phyloP scores from a whole-genome alignment of 169 alveolate genomes.

The Blepharisma undulans region DNA sequence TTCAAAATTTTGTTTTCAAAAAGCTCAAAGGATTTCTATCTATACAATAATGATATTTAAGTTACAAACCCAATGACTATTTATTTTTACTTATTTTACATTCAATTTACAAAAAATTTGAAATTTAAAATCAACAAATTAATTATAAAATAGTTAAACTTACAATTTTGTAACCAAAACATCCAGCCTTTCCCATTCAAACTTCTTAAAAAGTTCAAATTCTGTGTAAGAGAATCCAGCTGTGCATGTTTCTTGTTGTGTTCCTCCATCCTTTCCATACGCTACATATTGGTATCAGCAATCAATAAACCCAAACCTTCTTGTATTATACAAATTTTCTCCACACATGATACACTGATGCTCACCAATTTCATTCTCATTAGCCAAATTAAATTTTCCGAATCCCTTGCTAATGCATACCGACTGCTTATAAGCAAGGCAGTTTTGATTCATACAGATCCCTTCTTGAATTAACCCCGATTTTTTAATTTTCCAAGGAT shows the following conservation, averaged over 20 bases:
- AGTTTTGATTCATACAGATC: background rate
- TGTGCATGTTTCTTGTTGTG: background rate
- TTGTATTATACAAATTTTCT: background rate
- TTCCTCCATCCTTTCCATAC: background rate
- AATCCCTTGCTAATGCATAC: conserved; percentile 20
- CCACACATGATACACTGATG: background rate
- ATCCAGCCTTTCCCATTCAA: background rate
- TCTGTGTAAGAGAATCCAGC: background rate
- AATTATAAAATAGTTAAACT: too few species aligned
- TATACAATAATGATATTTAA: too few species aligned
- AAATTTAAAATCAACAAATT: background rate
- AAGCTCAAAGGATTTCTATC: too few species aligned
- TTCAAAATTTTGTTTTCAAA: too few species aligned
- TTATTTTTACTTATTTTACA: too few species aligned
- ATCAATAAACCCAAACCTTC: background rate
- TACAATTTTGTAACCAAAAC: background rate
- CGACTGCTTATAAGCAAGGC: conserved; percentile 32
- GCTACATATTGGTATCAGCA: background rate
- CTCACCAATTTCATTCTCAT: background rate
- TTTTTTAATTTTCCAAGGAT: conserved; percentile 26
- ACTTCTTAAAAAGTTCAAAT: background rate
- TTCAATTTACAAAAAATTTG: too few species aligned
- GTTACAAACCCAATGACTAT: too few species aligned
- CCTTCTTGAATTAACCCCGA: conserved; percentile 33
- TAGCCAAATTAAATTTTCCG: conserved; percentile 11